Evolutionary conservation across 257 asterid genomes (phyloP).

Genomic region (Fraxinus excelsior): DNA sequence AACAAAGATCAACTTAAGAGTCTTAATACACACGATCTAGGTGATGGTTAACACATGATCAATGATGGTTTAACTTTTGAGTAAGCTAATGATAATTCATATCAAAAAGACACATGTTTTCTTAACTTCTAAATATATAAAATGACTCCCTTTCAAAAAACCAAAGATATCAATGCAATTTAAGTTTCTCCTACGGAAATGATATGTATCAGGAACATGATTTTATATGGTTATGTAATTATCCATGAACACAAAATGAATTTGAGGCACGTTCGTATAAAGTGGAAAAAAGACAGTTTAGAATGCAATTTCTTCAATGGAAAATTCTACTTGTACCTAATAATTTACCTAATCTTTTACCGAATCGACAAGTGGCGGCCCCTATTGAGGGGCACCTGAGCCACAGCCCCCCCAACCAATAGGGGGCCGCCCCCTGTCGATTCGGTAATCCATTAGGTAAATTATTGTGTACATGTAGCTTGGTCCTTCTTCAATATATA

Average conservation of each 20-base stretch:
- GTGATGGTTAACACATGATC: neutral
- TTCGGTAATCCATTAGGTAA: too few relatives aligned
- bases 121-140: constrained; percentile 8
- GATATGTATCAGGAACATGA: constrained; percentile 4
- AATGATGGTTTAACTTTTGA: constrained; percentile 4
- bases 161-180: constrained; percentile 4
- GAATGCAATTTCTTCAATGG: too few relatives aligned
- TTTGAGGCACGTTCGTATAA: neutral
- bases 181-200: neutral
- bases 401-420: too few relatives aligned
- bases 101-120: neutral
- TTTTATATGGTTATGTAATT: neutral
- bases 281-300: neutral
- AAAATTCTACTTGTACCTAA: too few relatives aligned
- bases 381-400: too few relatives aligned
- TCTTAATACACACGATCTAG: constrained; percentile 9
- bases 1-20: neutral
- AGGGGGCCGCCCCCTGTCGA: too few relatives aligned
- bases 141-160: constrained; percentile 4
- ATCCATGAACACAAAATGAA: neutral
- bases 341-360: too few relatives aligned
- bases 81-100: neutral
- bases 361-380: too few relatives aligned
- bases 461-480: too few relatives aligned
- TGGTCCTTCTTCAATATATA: neutral